Base-by-base conservation (phyloP, 371 early-diverging fungal species). In the Mucor circinelloides region DNA sequence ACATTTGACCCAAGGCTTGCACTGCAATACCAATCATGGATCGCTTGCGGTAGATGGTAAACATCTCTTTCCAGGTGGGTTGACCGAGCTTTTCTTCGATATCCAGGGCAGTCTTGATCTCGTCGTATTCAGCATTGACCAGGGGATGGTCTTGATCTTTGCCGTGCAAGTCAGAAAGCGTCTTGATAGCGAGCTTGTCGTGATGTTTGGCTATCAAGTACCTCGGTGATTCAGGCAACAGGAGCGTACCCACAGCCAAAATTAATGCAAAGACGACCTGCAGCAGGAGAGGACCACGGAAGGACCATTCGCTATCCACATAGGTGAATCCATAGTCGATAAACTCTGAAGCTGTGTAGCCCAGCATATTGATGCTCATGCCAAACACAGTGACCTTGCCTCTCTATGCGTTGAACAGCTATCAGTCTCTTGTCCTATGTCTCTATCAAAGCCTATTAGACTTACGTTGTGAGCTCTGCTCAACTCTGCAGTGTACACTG, bases 151-250 rank as follows among this genome's bases (percentile, higher is more conserved):
- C 76, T 52, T 67, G 74, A 30, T 84, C 83, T 28, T 72, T 72
- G 52, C 85, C 85, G 32, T 93, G 87, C 74, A 97, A 77, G 46
- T 87, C 82, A 36, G 93, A 89, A n/a, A 97, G 74, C 6, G 87
- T 87, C 28, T 70, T 58, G 13, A 86, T 71, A 10, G 92, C 94
- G 55, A 90, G 88, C 10, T 67, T 67, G 6, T 70, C 75, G 19
- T 70, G 69, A 19, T 77, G 72, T 30, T 82, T 82, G 46, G 72
- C 66, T 17, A 86, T 66, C 30, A 86, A 71, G 70, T 64, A 87
- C 40, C 87, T 80, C 7, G 87, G 86, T 6, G 86, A 84, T 57
- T 86, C 86, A 25, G 87, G 87, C 38, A 87, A 70, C 25, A 74
- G 30, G 30, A 81, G 66, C 30, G 70, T 69, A 50, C 84, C 85